phyloP scores from a whole-genome alignment of 1,284 basidiomycete genomes.

The Phenoliferia sp. region DNA sequence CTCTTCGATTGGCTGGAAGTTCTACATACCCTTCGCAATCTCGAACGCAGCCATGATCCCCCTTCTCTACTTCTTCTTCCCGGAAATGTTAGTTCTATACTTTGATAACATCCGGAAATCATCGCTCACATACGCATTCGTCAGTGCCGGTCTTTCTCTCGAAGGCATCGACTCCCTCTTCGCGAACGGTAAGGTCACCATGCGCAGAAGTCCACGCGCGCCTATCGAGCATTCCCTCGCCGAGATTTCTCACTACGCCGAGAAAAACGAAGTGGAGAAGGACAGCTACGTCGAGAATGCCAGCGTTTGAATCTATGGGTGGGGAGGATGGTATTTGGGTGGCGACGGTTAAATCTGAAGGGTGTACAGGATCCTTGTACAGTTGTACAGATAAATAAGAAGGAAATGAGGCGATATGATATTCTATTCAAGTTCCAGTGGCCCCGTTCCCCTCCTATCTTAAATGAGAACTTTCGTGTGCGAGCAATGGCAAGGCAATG shows the following conservation, averaged over 20 bases:
- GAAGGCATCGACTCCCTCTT: slow-evolving; percentile 42
- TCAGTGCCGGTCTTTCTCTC: slow-evolving; percentile 31
- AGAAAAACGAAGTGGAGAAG: not conserved
- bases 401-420: too few relatives aligned
- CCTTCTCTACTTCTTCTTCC: slow-evolving; percentile 26
- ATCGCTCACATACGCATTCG: too few relatives aligned
- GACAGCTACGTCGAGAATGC: not conserved
- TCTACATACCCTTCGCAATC: slow-evolving; percentile 26
- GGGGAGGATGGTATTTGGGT: not conserved
- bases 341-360: too few relatives aligned
- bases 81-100: too few relatives aligned
- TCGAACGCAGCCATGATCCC: slow-evolving; percentile 26
- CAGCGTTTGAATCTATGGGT: not conserved
- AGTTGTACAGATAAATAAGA: too few relatives aligned
- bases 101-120: too few relatives aligned
- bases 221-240: not conserved
- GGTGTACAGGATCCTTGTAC: too few relatives aligned
- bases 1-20: slow-evolving; percentile 8
- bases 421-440: too few relatives aligned
- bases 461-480: too few relatives aligned
- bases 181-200: slow-evolving; percentile 29
- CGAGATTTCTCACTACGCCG: not conserved
- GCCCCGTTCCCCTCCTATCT: too few relatives aligned
- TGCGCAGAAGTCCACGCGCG: slow-evolving; percentile 22
- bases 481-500: too few relatives aligned